Evolutionary conservation across 2,329 filamentous ascomycete species (phyloP), one percentile per base, ranked within the genome.

Genomic region (Pseudophaeomoniella oleicola): DNA sequence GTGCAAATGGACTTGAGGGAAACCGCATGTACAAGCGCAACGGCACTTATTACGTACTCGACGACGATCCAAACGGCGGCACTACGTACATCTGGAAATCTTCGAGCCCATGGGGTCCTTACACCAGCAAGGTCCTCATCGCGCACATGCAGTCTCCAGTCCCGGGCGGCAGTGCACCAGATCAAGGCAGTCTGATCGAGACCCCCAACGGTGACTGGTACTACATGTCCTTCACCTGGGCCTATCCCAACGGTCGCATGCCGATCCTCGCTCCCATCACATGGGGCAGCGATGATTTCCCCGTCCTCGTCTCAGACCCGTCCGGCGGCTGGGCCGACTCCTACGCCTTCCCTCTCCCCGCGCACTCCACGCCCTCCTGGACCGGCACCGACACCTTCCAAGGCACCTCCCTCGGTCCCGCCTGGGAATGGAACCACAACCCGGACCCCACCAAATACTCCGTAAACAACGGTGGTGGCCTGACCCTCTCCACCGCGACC

Each of bases 361-460:
- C 52, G 0, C 45, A 30, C 15, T 37, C 50, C 2, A 56, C 59
- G 2, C 47, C 51, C 2, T 37, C 44, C 3, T 49, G 52, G 22
- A 52, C 55, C 0, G 60, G 66, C 12, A 61, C 57, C 0, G 68
- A 75, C 40, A 49, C 40, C 0, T 75, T 75, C 42, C 34, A 42
- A 0, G 65, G 63, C 0, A 46, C 52, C 0, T 42, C 51, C 0
- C 55, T 75, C 1, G 49, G 55, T 4, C 56, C 59, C 0, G 53
- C 62, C 2, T 76, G 68, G 67, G 71, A 76, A 48, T 76, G 71
- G 71, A 77, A 76, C 46, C 72, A 75, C 44, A 75, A 75, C 48
- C 72, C 72, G 0, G 69, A 75, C 38, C 57, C 51, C 1, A 54
- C 50, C 6, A 64, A 61, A 5, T 75, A 53, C 45, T 49, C 46